Evolutionary conservation across 2,329 filamentous ascomycete genomes (phyloP), one percentile per base, ranked within the genome.

Genomic region (Hymenoscyphus scutula): DNA sequence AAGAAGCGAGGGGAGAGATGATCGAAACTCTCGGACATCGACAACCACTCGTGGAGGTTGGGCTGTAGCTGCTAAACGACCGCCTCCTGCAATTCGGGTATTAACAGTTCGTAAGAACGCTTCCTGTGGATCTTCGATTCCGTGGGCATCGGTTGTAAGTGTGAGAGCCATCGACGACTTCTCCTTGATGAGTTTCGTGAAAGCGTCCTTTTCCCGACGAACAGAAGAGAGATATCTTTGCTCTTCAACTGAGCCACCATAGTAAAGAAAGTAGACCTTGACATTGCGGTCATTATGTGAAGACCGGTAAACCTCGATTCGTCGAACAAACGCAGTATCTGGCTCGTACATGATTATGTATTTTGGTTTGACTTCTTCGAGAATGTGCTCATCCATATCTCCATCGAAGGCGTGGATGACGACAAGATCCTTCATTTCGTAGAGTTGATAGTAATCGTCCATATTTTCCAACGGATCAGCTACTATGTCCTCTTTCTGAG

Each of bases 311-410:
- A 98, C 93, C 74, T 99, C 95, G 23, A 99, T 89, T 41, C 94
- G 84, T 15, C 95, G 87, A 71, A 98, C 97, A 75, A 99, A 99
- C 2, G 94, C 88, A 2, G 94, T 87, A 68, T 98, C 92, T 0
- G 95, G 94, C 74, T 98, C 95, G 76, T 97, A 99, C 95, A 99
- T 98, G 78, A 99, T 90, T 63, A 99, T 92, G 76, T 97, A 97
- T 64, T 91, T 88, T 37, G 95, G 95, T 72, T 91, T 92, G 62
- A 95, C 83, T 76, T 99, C 95, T 74, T 99, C 94, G 1, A 99
- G 83, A n/a, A 98, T 84, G 74, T 96, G 91, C 74, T 98, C 95
- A 74, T 99, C 95, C 79, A 94, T 89, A 74, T 98, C 95, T 11
- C 93, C 93, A 64, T 97, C 92, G 74, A 97, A 99, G 1, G 95